Percentiles rank a stretch among this genome's conserved stretches.
Evolutionary conservation across 1,284 basidiomycete genomes (phyloP).

Genomic region (Cutaneotrichosporon sp.): DNA sequence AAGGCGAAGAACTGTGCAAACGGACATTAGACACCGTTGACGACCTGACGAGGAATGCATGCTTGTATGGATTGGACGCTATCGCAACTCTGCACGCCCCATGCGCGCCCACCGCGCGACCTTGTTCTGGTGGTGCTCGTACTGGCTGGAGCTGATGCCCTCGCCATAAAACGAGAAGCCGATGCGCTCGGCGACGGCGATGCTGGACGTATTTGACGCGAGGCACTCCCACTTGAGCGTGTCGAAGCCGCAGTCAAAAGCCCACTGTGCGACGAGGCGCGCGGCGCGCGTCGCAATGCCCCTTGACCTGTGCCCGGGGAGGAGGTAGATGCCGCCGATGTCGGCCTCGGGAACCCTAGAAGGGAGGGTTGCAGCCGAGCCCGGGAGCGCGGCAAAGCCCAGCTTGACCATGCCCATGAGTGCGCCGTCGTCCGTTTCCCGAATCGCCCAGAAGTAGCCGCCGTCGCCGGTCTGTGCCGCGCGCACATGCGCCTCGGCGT

Average conservation of each 20-base stretch:
- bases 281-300: background rate
- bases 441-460: background rate
- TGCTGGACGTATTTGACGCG: background rate
- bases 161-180: background rate
- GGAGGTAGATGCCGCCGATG: slow-evolving; percentile 9
- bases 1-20: too few relatives aligned
- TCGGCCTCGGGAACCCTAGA: background rate
- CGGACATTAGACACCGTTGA: background rate
- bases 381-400: background rate
- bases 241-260: background rate
- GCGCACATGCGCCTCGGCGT: slow-evolving; percentile 2
- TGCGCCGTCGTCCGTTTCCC: background rate
- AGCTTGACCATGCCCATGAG: slow-evolving; percentile 5
- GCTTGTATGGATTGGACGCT: background rate
- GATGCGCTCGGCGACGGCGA: background rate
- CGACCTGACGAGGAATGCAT: background rate
- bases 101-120: background rate
- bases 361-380: background rate
- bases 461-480: background rate
- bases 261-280: slow-evolving; percentile 1
- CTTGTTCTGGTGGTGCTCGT: slow-evolving; percentile 3
- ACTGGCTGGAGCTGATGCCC: background rate
- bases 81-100: background rate
- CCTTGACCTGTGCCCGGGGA: background rate
- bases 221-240: slow-evolving; percentile 3